These are phyloP conservation scores for Podaxis sp. DNA, from an alignment of 768 basidiomycete genomes.

Conservation along the genomic window DNA sequence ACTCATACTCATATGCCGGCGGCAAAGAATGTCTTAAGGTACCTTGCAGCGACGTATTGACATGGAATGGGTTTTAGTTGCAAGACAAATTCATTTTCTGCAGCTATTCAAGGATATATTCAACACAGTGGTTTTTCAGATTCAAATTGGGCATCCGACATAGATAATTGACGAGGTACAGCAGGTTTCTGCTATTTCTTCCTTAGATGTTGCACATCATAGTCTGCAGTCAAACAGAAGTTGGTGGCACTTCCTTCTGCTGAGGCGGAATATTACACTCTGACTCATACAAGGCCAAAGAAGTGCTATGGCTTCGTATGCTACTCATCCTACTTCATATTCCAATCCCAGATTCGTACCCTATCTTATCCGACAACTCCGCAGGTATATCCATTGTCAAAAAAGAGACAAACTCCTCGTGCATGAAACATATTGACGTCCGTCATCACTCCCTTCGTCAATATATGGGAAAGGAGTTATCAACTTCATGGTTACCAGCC, in stretches of 20 bases:
- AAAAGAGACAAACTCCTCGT: slow-evolving; percentile 24
- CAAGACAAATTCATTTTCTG: neutral
- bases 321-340: slow-evolving; percentile 19
- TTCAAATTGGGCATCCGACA: slow-evolving; percentile 28
- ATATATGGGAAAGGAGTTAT: slow-evolving; percentile 21
- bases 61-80: slow-evolving; percentile 16
- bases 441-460: slow-evolving; percentile 37
- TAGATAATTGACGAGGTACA: slow-evolving; percentile 25
- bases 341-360: slow-evolving; percentile 18
- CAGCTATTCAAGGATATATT: slow-evolving; percentile 6
- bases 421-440: slow-evolving; percentile 31
- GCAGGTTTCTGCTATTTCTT: slow-evolving; percentile 33
- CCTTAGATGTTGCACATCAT: slow-evolving; percentile 28
- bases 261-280: slow-evolving; percentile 38
- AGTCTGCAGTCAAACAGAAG: slow-evolving; percentile 32
- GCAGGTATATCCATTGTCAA: slow-evolving; percentile 14
- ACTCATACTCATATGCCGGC: slow-evolving; percentile 24
- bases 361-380: slow-evolving; percentile 24
- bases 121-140: slow-evolving; percentile 22
- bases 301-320: slow-evolving; percentile 27
- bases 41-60: slow-evolving; percentile 27
- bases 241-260: slow-evolving; percentile 33
- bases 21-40: slow-evolving; percentile 26
- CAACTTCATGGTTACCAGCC: slow-evolving; percentile 30
- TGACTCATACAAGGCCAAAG: slow-evolving; percentile 26